A percentile compares a stretch with the other conserved stretches of the same genome.
Conservation (phyloP, 2,329 filamentous ascomycete genomes). For the Pestalotiopsis fici region DNA sequence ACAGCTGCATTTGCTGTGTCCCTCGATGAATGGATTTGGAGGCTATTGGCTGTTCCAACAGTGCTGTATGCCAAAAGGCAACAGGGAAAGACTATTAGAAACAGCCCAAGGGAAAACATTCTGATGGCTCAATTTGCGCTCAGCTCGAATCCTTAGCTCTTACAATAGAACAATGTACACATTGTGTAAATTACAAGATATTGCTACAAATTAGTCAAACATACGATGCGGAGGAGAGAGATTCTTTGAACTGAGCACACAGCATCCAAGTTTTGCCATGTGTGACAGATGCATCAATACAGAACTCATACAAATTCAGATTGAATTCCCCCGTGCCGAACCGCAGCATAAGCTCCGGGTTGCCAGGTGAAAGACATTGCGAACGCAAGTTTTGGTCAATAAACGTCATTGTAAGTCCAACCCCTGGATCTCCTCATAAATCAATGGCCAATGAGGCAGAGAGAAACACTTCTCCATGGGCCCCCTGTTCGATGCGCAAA, state of each 20-base stretch:
- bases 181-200: not conserved
- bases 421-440: slow-evolving; percentile 15
- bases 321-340: not conserved
- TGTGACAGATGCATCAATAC: not conserved
- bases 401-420: slow-evolving; percentile 26
- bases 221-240: not conserved
- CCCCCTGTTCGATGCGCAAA: slow-evolving; percentile 11
- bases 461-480: not conserved
- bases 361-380: slow-evolving; percentile 6
- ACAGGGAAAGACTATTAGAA: not conserved
- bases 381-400: slow-evolving; percentile 7
- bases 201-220: not conserved
- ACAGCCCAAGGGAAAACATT: not conserved
- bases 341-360: slow-evolving; percentile 11
- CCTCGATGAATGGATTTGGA: not conserved
- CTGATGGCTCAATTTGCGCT: not conserved
- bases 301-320: not conserved
- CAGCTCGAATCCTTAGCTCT: not conserved
- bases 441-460: slow-evolving; percentile 19
- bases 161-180: not conserved
- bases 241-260: not conserved
- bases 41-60: not conserved
- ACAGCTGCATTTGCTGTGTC: slow-evolving; percentile 12
- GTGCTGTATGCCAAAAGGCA: not conserved
- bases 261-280: not conserved